phyloP scores from a whole-genome alignment of 805 yeast genomes.

The Cyberlindnera mississippiensis region DNA sequence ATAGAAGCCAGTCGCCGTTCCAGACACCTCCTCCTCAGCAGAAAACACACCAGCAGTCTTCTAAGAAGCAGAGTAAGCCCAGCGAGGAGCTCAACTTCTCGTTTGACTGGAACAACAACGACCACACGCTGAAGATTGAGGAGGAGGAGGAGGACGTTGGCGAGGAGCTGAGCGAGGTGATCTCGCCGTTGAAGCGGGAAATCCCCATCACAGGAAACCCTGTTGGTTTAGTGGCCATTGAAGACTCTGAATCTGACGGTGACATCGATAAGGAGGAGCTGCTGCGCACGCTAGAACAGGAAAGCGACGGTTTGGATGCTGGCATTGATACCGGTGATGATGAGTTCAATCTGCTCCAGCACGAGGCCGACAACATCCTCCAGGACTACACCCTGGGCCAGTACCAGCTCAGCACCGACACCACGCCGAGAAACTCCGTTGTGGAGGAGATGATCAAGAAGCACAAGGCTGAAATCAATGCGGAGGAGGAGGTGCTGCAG shows the following conservation, averaged over 20 bases:
- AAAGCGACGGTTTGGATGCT: conserved; percentile 33
- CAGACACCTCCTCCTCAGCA: conserved; percentile 19
- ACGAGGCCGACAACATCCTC: conserved; percentile 41
- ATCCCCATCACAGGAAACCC: conserved; percentile 21
- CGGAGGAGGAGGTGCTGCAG: conserved; percentile 36
- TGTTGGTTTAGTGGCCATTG: conserved; percentile 24
- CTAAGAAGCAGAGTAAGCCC: conserved; percentile 14
- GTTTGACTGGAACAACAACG: conserved; percentile 38
- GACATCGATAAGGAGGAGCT: conserved; percentile 52
- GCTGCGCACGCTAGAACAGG: conserved; percentile 33
- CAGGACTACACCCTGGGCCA: conserved; percentile 35
- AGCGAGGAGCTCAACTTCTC: conserved; percentile 37
- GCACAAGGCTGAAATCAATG: conserved; percentile 37
- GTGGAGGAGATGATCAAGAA: conserved; percentile 35
- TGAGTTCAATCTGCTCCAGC: conserved; percentile 34
- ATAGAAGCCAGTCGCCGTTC: conserved; percentile 33
- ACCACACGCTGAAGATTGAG: conserved; percentile 29
- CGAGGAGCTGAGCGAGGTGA: conserved; percentile 40
- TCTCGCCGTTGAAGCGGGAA: conserved; percentile 17
- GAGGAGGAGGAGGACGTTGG: conserved; percentile 57
- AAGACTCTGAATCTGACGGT: conserved; percentile 48
- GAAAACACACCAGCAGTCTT: conserved; percentile 2
- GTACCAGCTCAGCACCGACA: conserved; percentile 26
- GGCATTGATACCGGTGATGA: conserved; percentile 34
- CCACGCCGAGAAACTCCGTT: conserved; percentile 32